These are phyloP conservation scores for Delonix regia DNA, from an alignment of 306 rosid genomes.

Conservation along the genomic window DNA sequence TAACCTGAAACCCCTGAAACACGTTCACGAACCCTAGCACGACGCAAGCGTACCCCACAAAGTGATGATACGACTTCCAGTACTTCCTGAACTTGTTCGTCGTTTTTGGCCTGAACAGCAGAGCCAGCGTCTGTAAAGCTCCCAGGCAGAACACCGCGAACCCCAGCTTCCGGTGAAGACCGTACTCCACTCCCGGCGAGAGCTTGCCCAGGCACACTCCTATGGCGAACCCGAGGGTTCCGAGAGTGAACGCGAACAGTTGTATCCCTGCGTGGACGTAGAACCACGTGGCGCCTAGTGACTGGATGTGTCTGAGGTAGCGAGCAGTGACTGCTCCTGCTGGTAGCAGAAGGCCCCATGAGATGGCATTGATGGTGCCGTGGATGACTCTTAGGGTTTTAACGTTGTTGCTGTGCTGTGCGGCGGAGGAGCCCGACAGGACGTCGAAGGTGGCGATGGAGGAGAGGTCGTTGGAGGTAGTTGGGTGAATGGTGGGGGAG, in stretches of 20 bases:
- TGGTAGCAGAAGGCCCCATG: conserved; percentile 86
- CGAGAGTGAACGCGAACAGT: conserved; percentile 62
- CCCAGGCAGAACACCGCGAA: conserved; percentile 70
- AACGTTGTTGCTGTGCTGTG: conserved; percentile 42
- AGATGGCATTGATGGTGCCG: conserved; percentile 68
- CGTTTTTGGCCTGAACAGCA: conserved; percentile 76
- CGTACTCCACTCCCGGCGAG: conserved; percentile 76
- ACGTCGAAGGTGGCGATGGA: conserved; percentile 75
- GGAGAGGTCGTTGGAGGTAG: conserved; percentile 71
- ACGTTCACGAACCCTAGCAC: conserved; percentile 89
- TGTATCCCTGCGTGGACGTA: conserved; percentile 83
- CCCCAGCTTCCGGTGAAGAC: conserved; percentile 84
- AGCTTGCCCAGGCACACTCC: conserved; percentile 70
- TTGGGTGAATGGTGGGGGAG: conserved; percentile 94
- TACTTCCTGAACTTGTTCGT: conserved; percentile 86
- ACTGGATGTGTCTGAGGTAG: conserved; percentile 68
- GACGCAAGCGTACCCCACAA: conserved; percentile 94
- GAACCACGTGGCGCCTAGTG: conserved; percentile 85
- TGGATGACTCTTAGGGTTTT: conserved; percentile 54
- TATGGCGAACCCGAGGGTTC: conserved; percentile 69
- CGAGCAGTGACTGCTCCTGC: conserved; percentile 84
- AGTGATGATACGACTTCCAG: conserved; percentile 94
- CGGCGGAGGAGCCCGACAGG: conserved; percentile 60
- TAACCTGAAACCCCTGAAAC: conserved; percentile 82
- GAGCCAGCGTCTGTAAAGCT: conserved; percentile 72